These are phyloP conservation scores for Tephrocybe sp. DNA, from an alignment of 768 basidiomycete genomes.

Conservation along the genomic window DNA sequence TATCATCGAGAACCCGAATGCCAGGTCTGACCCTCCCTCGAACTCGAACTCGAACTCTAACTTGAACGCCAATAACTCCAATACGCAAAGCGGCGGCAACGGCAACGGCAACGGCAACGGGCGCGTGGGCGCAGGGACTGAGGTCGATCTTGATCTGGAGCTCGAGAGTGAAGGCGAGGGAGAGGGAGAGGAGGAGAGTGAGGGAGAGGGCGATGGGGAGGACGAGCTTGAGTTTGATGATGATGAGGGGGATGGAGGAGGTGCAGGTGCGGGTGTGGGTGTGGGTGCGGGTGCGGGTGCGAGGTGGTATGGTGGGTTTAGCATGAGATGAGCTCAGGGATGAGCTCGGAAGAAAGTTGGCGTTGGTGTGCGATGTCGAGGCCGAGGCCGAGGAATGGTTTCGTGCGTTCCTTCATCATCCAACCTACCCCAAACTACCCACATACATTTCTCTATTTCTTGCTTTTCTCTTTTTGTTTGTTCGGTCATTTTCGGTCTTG, in stretches of 20 bases:
- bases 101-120: neutral
- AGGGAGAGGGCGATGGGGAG: constrained; percentile 12
- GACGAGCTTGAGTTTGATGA: constrained; percentile 1
- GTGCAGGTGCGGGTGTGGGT: neutral
- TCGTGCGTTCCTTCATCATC: neutral
- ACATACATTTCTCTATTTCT: too few species aligned
- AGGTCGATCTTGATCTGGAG: neutral
- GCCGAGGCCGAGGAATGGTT: neutral
- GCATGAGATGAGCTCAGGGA: too few species aligned
- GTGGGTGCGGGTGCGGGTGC: neutral
- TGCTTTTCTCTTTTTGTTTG: too few species aligned
- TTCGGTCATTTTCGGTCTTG: too few species aligned
- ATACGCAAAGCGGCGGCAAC: neutral
- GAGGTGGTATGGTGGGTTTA: too few species aligned
- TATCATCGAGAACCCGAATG: too few species aligned
- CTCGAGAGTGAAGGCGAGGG: neutral
- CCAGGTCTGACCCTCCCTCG: too few species aligned
- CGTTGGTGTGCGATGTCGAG: too few species aligned
- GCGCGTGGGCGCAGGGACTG: neutral
- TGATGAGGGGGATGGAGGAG: constrained; percentile 5
- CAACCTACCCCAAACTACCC: too few species aligned
- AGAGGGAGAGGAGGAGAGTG: neutral
- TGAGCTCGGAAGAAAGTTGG: too few species aligned
- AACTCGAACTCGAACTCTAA: too few species aligned
- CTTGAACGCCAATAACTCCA: too few species aligned